Base-by-base conservation (phyloP, 2,329 filamentous ascomycete species). In the Penicillium sp. region DNA sequence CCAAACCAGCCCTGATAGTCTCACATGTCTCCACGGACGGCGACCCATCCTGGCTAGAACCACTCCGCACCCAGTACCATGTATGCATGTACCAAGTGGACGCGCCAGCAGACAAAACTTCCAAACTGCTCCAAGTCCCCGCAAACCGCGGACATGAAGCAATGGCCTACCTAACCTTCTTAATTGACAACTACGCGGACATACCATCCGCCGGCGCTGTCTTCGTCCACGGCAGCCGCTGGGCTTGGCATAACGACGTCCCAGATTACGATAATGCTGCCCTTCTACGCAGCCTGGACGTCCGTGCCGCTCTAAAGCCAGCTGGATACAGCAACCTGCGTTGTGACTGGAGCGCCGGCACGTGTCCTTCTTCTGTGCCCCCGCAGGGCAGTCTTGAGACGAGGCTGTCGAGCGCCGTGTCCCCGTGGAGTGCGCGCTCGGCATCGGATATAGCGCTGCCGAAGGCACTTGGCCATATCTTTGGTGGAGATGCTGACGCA, bases 291-390 rank as follows among this genome's bases (percentile, higher is more conserved):
- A 0, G 49, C 53, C 64, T 77, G 12, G 67, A 76, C 53, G 46
- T 75, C 0, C 53, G 64, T 1, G 49, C 62, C 0, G 74, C 74
- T 1, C 60, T 76, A 1, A 54, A 59, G 8, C 59, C 59, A 0
- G 52, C 55, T 1, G 75, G 75, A 0, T 77, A 77, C 55, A 69
- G 75, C 47, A 77, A 77, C 50, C 62, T 77, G 26, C 69, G 74
- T 38, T 77, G 75, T 52, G 74, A 77, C 56, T 77, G 75, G 75
- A 74, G 70, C 34, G 65, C 67, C 1, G 73, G 74, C 43, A 72
- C 70, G 1, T 72, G 72, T 51, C 55, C 61, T 1, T 35, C 62
- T 0, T 59, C 61, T 2, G 60, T 64, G 0, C 57, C 66, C 3
- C 61, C 72, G 2, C 73, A 75, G 47, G 69, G 69, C 0, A 69